Percentiles rank a stretch among this genome's conserved stretches.
phyloP scores from a whole-genome alignment of 1,284 basidiomycete species.

The Ganoderma multipileum region DNA sequence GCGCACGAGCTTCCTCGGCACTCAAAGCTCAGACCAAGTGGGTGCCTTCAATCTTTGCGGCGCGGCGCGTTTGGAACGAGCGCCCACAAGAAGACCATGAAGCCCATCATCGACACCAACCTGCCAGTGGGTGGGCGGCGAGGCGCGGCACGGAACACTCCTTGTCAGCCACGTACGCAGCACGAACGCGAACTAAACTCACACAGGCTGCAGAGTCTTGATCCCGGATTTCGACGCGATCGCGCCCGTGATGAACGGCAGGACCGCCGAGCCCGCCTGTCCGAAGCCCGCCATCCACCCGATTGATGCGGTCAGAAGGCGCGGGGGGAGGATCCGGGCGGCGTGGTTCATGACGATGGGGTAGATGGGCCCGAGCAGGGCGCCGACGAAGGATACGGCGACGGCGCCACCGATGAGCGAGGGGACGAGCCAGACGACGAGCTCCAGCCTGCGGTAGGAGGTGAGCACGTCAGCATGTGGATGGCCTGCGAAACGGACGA shows the following conservation, averaged over 20 bases:
- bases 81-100: no score
- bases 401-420: slow-evolving; percentile 59
- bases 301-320: slow-evolving; percentile 59
- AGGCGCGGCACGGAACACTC: no score
- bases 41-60: no score
- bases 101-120: no score
- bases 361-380: slow-evolving; percentile 58
- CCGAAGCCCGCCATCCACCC: slow-evolving; percentile 64
- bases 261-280: slow-evolving; percentile 57
- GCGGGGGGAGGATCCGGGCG: slow-evolving; percentile 52
- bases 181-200: no score
- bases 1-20: no score
- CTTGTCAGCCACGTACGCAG: no score
- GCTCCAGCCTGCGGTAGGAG: slow-evolving; percentile 32
- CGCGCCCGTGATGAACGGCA: slow-evolving; percentile 64
- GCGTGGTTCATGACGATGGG: slow-evolving; percentile 61
- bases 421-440: slow-evolving; percentile 65
- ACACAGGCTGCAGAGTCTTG: slow-evolving; percentile 53
- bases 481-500: no score
- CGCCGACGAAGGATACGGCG: slow-evolving; percentile 59
- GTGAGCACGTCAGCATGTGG: no score
- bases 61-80: no score
- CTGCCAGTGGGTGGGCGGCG: no score
- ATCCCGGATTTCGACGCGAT: slow-evolving; percentile 60
- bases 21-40: no score